phyloP scores from a whole-genome alignment of 441 rosid species.

The Cnidoscolus chayamansa region DNA sequence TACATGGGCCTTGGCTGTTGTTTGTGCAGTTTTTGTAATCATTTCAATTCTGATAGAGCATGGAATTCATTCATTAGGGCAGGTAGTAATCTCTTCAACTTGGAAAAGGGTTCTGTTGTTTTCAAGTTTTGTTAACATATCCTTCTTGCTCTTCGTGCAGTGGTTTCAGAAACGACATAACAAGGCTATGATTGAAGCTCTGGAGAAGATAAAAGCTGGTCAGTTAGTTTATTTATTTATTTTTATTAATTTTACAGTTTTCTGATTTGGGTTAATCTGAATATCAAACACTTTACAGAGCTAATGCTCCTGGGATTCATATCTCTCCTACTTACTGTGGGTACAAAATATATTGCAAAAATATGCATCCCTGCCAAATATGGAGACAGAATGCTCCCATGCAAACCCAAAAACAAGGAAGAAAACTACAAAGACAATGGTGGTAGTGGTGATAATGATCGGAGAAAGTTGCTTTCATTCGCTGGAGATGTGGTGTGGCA shows the following conservation, averaged over 20 bases:
- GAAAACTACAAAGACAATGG: not conserved
- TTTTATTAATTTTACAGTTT: not conserved
- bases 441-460: constrained; percentile 3
- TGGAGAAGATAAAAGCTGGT: constrained; percentile 67
- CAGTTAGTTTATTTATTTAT: not conserved
- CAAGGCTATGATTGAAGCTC: constrained; percentile 53
- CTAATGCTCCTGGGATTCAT: constrained; percentile 62
- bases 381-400: constrained; percentile 49
- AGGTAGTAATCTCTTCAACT: constrained; percentile 24
- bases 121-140: no score
- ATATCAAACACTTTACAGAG: constrained; percentile 29
- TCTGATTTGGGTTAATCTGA: no score
- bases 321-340: constrained; percentile 50
- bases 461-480: constrained; percentile 35
- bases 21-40: constrained; percentile 46
- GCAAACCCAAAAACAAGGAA: constrained; percentile 16
- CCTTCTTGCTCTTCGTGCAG: constrained; percentile 17
- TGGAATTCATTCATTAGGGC: constrained; percentile 43
- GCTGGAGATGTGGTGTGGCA: constrained; percentile 28
- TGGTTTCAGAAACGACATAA: constrained; percentile 51
- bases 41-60: constrained; percentile 45
- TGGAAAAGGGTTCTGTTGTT: not conserved
- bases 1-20: constrained; percentile 56
- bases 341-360: constrained; percentile 34
- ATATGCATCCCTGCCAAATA: constrained; percentile 44